These are phyloP conservation scores for Dipodascus albidus DNA, from an alignment of 805 yeast genomes.

Conservation along the genomic window DNA sequence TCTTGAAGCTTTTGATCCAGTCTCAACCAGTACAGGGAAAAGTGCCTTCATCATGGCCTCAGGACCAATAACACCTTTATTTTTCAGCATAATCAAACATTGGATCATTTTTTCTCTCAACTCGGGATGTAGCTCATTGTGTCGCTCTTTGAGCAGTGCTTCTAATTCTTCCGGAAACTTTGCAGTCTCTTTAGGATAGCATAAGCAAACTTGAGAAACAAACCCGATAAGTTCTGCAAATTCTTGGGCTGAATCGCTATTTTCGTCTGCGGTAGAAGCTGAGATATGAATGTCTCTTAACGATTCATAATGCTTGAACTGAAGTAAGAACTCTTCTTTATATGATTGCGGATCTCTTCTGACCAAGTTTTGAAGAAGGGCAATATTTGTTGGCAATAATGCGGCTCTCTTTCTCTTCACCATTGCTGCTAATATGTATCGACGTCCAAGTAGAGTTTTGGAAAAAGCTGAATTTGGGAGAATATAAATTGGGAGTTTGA, in stretches of 20 bases:
- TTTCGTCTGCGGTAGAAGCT: conserved; percentile 43
- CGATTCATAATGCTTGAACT: conserved; percentile 86
- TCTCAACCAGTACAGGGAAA: conserved; percentile 65
- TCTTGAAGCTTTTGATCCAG: conserved; percentile 72
- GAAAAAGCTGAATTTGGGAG: background rate
- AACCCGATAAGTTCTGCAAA: conserved; percentile 82
- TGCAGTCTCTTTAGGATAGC: conserved; percentile 82
- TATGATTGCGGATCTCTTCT: conserved; percentile 92
- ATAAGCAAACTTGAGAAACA: conserved; percentile 80
- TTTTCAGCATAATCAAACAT: conserved; percentile 80
- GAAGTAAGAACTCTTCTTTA: conserved; percentile 86
- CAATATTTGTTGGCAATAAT: conserved; percentile 82
- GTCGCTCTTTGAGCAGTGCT: conserved; percentile 57
- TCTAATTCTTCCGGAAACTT: conserved; percentile 75
- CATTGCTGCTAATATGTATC: conserved; percentile 38
- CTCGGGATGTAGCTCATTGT: conserved; percentile 71
- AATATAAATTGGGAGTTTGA: background rate
- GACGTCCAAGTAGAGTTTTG: too few species aligned
- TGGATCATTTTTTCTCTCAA: conserved; percentile 86
- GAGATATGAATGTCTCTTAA: conserved; percentile 69
- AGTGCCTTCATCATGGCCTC: conserved; percentile 76
- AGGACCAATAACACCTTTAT: conserved; percentile 66
- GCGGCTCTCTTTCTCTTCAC: conserved; percentile 87
- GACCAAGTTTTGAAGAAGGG: conserved; percentile 81
- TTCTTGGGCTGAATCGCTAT: conserved; percentile 48